phyloP scores from a whole-genome alignment of 2,329 filamentous ascomycete species.

The Alternaria viburni region DNA sequence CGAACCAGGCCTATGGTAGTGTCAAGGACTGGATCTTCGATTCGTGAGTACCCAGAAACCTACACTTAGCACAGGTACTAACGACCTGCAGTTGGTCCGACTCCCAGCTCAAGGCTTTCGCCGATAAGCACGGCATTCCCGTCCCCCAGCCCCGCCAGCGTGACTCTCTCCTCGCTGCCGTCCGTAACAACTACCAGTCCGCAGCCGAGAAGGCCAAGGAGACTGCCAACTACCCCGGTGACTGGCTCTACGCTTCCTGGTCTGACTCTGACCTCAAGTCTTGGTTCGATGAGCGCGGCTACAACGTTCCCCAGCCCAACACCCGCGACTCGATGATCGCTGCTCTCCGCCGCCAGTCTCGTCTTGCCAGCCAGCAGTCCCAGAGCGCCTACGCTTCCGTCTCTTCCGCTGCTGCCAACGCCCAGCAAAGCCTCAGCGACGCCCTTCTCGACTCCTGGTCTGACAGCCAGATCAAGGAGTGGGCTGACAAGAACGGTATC shows the following conservation, averaged over 20 bases:
- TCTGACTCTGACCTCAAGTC: constrained; percentile 91
- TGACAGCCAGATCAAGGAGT: constrained; percentile 88
- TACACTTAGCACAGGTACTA: constrained; percentile 33
- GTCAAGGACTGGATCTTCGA: constrained; percentile 94
- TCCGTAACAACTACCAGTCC: constrained; percentile 80
- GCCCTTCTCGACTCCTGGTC: constrained; percentile 89
- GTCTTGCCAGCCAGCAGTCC: constrained; percentile 74
- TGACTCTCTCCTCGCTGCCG: constrained; percentile 78
- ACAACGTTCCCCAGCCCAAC: constrained; percentile 82
- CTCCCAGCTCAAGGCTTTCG: constrained; percentile 90
- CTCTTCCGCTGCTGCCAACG: constrained; percentile 61
- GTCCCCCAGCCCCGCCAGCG: constrained; percentile 86
- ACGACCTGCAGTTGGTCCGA: constrained; percentile 76
- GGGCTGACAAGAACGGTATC: constrained; percentile 88
- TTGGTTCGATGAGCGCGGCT: constrained; percentile 88
- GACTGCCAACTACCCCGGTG: constrained; percentile 83
- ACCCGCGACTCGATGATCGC: constrained; percentile 88
- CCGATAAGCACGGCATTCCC: constrained; percentile 85
- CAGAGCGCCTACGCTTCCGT: constrained; percentile 55
- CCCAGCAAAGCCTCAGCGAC: constrained; percentile 78
- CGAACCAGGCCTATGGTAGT: constrained; percentile 72
- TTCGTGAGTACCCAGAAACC: constrained; percentile 54
- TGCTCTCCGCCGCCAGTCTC: constrained; percentile 87
- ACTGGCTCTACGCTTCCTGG: constrained; percentile 94
- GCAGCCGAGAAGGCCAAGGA: constrained; percentile 78